Evolutionary conservation across 139 green algal genomes (phyloP).

Genomic region (Gonium pectorale): DNA sequence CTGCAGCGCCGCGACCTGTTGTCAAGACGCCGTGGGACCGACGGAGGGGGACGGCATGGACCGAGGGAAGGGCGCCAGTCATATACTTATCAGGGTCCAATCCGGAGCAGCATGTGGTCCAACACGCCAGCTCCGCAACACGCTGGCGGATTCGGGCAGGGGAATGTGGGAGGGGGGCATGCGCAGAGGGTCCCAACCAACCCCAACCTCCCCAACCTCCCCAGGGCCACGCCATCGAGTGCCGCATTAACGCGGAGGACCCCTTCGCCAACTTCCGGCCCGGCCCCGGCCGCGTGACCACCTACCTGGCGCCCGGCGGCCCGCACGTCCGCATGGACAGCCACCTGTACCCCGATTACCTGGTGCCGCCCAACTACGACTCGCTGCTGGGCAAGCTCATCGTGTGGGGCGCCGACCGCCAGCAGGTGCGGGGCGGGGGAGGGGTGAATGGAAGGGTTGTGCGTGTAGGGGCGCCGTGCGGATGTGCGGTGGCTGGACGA

Average conservation of each 20-base stretch:
- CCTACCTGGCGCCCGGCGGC: slow-evolving; percentile 92
- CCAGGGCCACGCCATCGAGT: slow-evolving; percentile 93
- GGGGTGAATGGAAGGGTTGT: background rate
- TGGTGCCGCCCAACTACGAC: slow-evolving; percentile 96
- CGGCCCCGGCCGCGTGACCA: slow-evolving; percentile 82
- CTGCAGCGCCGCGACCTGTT: too few relatives aligned
- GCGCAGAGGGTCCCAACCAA: too few relatives aligned
- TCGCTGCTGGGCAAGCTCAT: slow-evolving; percentile 97
- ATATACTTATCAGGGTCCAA: too few relatives aligned
- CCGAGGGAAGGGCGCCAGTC: too few relatives aligned
- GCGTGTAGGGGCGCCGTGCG: background rate
- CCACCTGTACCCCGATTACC: slow-evolving; percentile 96
- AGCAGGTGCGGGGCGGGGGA: slow-evolving; percentile 49
- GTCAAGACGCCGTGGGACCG: too few relatives aligned
- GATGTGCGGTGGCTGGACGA: too few relatives aligned
- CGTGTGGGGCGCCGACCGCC: slow-evolving; percentile 89
- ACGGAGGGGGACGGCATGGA: too few relatives aligned
- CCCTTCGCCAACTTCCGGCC: slow-evolving; percentile 82
- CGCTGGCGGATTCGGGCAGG: too few relatives aligned
- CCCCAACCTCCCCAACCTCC: too few relatives aligned
- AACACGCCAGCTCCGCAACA: too few relatives aligned
- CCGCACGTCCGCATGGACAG: slow-evolving; percentile 96
- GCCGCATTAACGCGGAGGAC: slow-evolving; percentile 95
- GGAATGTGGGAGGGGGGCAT: too few relatives aligned
- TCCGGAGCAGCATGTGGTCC: too few relatives aligned